phyloP scores from a whole-genome alignment of 345 rosid species.

The rapeseed (Brassica napus) region DNA sequence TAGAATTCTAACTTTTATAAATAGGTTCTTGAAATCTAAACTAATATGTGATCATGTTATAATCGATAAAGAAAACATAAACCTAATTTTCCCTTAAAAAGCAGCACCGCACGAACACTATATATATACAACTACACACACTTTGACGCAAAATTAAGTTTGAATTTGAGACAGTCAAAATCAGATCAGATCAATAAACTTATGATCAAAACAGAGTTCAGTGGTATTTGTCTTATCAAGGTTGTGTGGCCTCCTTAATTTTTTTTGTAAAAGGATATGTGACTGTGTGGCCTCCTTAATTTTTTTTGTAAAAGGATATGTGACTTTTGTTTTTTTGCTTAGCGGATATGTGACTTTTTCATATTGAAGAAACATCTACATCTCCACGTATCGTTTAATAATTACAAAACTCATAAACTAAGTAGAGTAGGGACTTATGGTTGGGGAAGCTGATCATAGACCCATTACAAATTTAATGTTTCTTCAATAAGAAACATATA shows the following conservation, averaged over 20 bases:
- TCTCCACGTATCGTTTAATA: constrained; percentile 21
- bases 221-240: constrained; percentile 30
- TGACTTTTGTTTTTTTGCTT: too few species aligned
- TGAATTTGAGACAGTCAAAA: constrained; percentile 28
- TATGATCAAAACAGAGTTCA: constrained; percentile 11
- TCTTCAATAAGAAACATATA: constrained; percentile 34
- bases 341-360: constrained; percentile 28
- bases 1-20: not conserved
- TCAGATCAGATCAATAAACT: constrained; percentile 27
- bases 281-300: constrained; percentile 21
- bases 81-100: not conserved
- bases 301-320: not conserved
- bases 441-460: constrained; percentile 30
- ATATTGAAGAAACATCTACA: constrained; percentile 24
- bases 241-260: constrained; percentile 18
- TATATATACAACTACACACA: not conserved
- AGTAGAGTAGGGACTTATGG: constrained; percentile 29
- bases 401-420: constrained; percentile 11
- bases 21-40: not conserved
- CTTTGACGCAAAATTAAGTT: constrained; percentile 24
- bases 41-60: not conserved
- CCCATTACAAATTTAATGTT: constrained; percentile 30
- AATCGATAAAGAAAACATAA: not conserved
- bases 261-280: too few species aligned
- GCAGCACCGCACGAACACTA: not conserved